Evolutionary conservation across 225 moss, liverwort and hornwort genomes (phyloP).

Genomic region (Bryoerythrophyllum caledonicum): DNA sequence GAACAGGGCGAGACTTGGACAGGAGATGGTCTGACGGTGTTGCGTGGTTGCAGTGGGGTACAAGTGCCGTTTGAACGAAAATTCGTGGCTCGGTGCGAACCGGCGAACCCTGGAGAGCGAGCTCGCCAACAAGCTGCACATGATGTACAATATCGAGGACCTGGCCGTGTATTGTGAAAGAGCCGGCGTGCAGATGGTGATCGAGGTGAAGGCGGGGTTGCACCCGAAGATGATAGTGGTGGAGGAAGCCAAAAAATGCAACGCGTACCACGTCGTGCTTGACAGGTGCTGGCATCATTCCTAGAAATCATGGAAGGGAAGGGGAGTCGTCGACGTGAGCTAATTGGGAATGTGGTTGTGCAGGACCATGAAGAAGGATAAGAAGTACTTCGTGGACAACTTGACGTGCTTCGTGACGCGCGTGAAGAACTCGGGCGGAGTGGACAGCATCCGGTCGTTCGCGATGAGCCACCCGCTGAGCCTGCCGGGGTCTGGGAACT

Average conservation of each 20-base stretch:
- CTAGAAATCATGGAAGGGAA: too few relatives aligned
- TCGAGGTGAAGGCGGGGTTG: conserved; percentile 37
- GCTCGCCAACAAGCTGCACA: conserved; percentile 23
- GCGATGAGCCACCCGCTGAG: conserved; percentile 17
- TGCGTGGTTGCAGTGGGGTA: conserved; percentile 37
- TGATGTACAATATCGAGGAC: conserved; percentile 32
- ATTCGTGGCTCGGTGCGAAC: conserved; percentile 42
- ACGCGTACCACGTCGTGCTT: conserved; percentile 37
- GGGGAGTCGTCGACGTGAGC: background rate
- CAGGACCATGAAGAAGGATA: conserved; percentile 46
- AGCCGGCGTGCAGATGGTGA: conserved; percentile 30
- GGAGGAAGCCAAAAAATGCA: conserved; percentile 35
- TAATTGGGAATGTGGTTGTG: background rate
- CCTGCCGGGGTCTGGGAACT: conserved; percentile 7
- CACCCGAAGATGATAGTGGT: conserved; percentile 43
- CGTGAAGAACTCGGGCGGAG: conserved; percentile 34
- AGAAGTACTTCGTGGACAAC: conserved; percentile 42
- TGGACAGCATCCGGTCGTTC: conserved; percentile 35
- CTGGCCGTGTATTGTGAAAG: conserved; percentile 17
- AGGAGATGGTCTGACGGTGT: background rate
- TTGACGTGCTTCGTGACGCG: conserved; percentile 42
- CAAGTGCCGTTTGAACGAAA: conserved; percentile 40
- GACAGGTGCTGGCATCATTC: conserved; percentile 24
- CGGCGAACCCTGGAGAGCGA: conserved; percentile 31
- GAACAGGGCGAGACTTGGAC: conserved; percentile 11